These are phyloP conservation scores for Ustilago nuda DNA, from an alignment of 1,284 basidiomycete species.

Conservation along the genomic window DNA sequence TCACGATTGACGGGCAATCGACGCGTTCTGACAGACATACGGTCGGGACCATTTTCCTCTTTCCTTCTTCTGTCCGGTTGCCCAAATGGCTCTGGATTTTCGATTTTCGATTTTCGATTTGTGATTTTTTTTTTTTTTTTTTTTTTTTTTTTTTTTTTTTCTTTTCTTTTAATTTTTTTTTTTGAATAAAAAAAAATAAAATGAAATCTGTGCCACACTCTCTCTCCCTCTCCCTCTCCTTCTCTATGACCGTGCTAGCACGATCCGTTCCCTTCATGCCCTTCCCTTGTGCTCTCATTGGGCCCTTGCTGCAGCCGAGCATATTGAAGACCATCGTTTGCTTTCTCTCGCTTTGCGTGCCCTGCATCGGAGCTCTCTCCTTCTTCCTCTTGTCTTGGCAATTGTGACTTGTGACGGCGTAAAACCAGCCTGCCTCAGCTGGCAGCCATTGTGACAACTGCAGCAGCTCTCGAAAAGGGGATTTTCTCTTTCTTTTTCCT, in stretches of 20 bases:
- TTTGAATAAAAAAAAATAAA: too few relatives aligned
- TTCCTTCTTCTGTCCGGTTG: too few relatives aligned
- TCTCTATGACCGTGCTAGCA: neutral
- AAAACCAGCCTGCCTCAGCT: neutral
- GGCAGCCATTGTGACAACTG: slow-evolving; percentile 4
- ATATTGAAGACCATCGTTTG: neutral
- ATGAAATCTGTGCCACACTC: too few relatives aligned
- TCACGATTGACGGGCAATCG: neutral
- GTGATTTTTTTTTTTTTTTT: too few relatives aligned
- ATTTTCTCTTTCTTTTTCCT: too few relatives aligned
- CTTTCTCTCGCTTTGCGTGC: neutral
- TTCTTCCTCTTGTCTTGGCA: neutral
- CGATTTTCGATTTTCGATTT: too few relatives aligned
- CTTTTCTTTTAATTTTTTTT: too few relatives aligned
- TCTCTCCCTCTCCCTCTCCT: too few relatives aligned
- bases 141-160: too few relatives aligned
- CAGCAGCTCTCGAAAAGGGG: too few relatives aligned
- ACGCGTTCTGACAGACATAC: neutral
- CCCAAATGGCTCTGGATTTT: too few relatives aligned
- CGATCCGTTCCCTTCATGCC: slow-evolving; percentile 18
- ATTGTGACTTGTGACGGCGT: neutral
- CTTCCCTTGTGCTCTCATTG: neutral
- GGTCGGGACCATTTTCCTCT: slow-evolving; percentile 5
- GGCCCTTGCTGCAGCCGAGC: too few relatives aligned
- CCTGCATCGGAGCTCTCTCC: neutral